Conservation (phyloP, 2,329 filamentous ascomycete genomes). For the Calonectria pauciramosa region DNA sequence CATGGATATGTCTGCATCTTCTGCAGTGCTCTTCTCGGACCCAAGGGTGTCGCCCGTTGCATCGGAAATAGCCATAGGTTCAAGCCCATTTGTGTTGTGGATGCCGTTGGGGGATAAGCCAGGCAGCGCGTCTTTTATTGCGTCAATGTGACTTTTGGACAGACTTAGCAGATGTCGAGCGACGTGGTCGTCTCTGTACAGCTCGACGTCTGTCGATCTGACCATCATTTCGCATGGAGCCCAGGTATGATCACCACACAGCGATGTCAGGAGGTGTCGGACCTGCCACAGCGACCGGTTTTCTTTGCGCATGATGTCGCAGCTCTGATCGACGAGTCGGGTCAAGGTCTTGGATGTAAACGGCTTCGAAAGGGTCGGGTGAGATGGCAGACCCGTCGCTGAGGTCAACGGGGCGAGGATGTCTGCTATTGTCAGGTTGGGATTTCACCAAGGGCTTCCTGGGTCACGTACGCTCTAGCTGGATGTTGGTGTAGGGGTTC, state of each 20-base stretch:
- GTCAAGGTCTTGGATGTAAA: slow-evolving; percentile 82
- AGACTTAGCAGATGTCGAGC: slow-evolving; percentile 53
- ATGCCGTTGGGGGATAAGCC: slow-evolving; percentile 42
- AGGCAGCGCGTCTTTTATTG: slow-evolving; percentile 22
- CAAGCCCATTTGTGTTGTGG: slow-evolving; percentile 27
- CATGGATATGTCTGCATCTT: slow-evolving; percentile 50
- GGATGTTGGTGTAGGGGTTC: slow-evolving; percentile 81
- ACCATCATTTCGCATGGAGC: slow-evolving; percentile 72
- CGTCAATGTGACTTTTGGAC: slow-evolving; percentile 37
- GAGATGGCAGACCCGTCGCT: slow-evolving; percentile 79
- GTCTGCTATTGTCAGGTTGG: slow-evolving; percentile 61
- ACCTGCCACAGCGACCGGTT: slow-evolving; percentile 80
- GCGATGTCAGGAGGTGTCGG: slow-evolving; percentile 78
- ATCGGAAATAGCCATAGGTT: slow-evolving; percentile 16
- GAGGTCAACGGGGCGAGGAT: slow-evolving; percentile 82
- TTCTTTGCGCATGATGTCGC: slow-evolving; percentile 81
- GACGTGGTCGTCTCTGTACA: slow-evolving; percentile 66
- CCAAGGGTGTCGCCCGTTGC: slow-evolving; percentile 17
- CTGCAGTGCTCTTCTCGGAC: slow-evolving; percentile 29
- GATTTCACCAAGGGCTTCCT: background rate
- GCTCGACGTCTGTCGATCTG: slow-evolving; percentile 66
- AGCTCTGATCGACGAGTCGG: slow-evolving; percentile 77
- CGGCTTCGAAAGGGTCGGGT: slow-evolving; percentile 80
- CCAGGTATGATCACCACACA: slow-evolving; percentile 82
- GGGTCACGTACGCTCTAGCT: slow-evolving; percentile 73